A percentile compares a stretch with the other conserved stretches of the same genome.
Evolutionary conservation across 352 stramenopile species (phyloP).

Genomic region (Pythium guiyangense): DNA sequence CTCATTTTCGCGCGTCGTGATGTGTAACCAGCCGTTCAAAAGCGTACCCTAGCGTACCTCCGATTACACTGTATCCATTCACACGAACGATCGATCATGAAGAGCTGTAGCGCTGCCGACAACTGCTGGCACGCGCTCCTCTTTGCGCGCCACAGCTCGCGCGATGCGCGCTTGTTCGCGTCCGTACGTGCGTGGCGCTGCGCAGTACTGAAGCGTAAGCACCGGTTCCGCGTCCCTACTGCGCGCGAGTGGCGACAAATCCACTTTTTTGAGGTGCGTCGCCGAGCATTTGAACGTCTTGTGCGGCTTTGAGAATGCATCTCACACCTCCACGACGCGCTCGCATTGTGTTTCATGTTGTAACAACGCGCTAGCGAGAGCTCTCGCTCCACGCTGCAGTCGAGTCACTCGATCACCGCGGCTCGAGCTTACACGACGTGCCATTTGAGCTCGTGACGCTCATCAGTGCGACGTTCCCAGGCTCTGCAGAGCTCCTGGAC

Average conservation of each 20-base stretch:
- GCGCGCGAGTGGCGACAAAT: constrained; percentile 28
- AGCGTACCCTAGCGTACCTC: too few relatives aligned
- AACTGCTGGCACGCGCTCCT: constrained; percentile 40
- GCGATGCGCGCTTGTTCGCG: constrained; percentile 24
- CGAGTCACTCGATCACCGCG: constrained; percentile 14
- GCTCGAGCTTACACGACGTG: constrained; percentile 2
- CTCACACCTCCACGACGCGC: neutral
- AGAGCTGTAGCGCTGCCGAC: too few relatives aligned
- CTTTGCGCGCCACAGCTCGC: constrained; percentile 3
- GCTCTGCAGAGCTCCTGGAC: constrained; percentile 20
- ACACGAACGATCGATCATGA: too few relatives aligned
- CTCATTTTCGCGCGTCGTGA: too few relatives aligned
- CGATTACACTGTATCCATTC: too few relatives aligned
- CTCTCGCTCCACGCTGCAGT: constrained; percentile 42
- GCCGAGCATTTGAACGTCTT: neutral
- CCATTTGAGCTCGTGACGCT: constrained; percentile 32
- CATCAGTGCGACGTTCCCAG: constrained; percentile 22
- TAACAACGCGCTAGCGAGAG: constrained; percentile 21
- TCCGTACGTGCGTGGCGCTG: constrained; percentile 42
- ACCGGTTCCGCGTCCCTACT: constrained; percentile 22
- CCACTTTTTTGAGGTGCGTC: constrained; percentile 48
- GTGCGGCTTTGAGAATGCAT: neutral
- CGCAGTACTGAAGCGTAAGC: constrained; percentile 31
- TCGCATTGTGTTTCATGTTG: neutral
- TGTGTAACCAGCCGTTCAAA: too few relatives aligned